A percentile compares a stretch with the other conserved stretches of the same genome.
Conservation (phyloP, 225 moss, liverwort and hornwort species). For the Marchantia polymorpha region DNA sequence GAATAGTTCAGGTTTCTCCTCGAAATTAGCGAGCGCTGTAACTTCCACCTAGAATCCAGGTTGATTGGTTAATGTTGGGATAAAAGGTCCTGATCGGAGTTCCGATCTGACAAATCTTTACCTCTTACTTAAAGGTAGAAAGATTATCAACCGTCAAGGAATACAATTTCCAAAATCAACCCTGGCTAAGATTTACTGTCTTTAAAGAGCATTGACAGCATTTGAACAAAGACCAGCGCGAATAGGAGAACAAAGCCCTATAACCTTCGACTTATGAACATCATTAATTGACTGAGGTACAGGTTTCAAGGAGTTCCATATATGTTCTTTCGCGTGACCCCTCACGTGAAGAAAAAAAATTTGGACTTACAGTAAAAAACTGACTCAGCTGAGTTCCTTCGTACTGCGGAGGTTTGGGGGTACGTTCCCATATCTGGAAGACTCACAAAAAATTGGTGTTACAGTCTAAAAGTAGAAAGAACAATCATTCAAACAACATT, state of each 20-base stretch:
- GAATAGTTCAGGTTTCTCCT: conserved; percentile 87
- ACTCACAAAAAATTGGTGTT: not conserved
- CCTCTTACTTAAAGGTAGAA: no score
- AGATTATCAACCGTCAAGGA: no score
- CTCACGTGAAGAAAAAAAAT: not conserved
- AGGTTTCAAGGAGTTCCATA: not conserved
- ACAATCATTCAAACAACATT: no score
- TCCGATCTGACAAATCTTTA: not conserved
- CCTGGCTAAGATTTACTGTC: no score
- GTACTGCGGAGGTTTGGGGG: conserved; percentile 65
- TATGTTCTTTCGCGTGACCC: not conserved
- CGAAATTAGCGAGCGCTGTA: conserved; percentile 76
- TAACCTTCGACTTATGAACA: not conserved
- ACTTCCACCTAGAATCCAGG: conserved; percentile 49
- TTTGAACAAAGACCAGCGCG: not conserved
- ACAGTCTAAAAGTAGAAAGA: not conserved
- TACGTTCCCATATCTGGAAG: conserved; percentile 79
- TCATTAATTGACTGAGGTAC: not conserved
- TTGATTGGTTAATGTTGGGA: not conserved
- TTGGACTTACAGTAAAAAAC: conserved; percentile 59
- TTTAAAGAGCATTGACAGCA: not conserved
- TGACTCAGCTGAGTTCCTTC: conserved; percentile 63
- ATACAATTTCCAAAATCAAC: no score
- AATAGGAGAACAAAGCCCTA: not conserved
- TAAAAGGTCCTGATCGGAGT: not conserved